phyloP scores from a whole-genome alignment of 2,329 filamentous ascomycete species.

The Hypoxylon sp. region DNA sequence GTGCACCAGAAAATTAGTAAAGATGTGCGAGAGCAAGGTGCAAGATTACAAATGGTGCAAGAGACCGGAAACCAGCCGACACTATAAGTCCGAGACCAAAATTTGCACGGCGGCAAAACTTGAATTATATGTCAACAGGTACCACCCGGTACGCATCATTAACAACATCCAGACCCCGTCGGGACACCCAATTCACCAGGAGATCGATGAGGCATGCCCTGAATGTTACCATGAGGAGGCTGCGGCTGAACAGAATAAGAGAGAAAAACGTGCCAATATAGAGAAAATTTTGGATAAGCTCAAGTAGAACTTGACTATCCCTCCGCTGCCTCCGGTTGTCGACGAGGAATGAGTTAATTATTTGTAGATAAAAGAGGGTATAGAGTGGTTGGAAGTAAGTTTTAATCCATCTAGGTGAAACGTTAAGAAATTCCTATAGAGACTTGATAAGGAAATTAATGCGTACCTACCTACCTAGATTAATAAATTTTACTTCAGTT shows the following conservation, averaged over 20 bases:
- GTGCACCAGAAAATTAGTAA: conserved; percentile 12
- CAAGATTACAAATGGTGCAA: conserved; percentile 30
- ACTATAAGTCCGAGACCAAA: conserved; percentile 16
- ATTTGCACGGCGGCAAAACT: conserved; percentile 52
- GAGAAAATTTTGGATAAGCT: conserved; percentile 15
- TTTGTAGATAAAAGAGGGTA: too few species aligned
- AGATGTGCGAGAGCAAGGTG: conserved; percentile 36
- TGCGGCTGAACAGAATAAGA: conserved; percentile 27
- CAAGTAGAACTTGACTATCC: not conserved
- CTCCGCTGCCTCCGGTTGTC: too few species aligned
- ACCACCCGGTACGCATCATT: conserved; percentile 41
- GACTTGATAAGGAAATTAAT: too few species aligned
- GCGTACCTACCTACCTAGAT: too few species aligned
- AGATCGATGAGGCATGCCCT: conserved; percentile 41
- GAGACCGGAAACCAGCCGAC: not conserved
- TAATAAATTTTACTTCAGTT: too few species aligned
- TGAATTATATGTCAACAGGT: conserved; percentile 25
- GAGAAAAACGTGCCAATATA: conserved; percentile 2
- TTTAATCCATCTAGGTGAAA: too few species aligned
- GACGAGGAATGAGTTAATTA: too few species aligned
- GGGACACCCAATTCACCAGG: conserved; percentile 13
- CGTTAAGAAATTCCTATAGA: too few species aligned
- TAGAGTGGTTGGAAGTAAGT: too few species aligned
- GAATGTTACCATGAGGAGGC: conserved; percentile 40
- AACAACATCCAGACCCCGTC: conserved; percentile 35